Evolutionary conservation across 805 yeast species (phyloP).

Genomic region (Yarrowia sp.): DNA sequence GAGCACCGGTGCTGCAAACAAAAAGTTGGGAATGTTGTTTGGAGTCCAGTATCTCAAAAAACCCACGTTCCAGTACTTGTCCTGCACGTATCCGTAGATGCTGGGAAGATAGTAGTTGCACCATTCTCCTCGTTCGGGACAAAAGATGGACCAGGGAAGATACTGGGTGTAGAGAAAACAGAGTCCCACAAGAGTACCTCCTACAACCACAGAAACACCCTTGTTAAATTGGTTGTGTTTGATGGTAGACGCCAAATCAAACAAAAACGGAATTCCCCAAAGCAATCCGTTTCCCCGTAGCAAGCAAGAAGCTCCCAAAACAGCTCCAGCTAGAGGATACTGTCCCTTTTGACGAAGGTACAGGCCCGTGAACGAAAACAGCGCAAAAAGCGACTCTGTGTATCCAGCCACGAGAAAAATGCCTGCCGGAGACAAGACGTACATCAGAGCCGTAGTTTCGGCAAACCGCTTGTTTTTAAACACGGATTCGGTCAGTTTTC

Average conservation of each 20-base stretch:
- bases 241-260: slow-evolving; percentile 45
- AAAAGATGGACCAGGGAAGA: slow-evolving; percentile 55
- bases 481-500: slow-evolving; percentile 44
- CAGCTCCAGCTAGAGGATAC: slow-evolving; percentile 50
- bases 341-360: slow-evolving; percentile 45
- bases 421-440: slow-evolving; percentile 72
- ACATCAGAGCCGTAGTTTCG: slow-evolving; percentile 44
- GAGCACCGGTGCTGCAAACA: slow-evolving; percentile 63
- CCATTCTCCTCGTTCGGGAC: slow-evolving; percentile 78
- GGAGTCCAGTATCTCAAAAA: slow-evolving; percentile 77
- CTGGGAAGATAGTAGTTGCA: slow-evolving; percentile 57
- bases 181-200: slow-evolving; percentile 55
- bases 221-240: neutral
- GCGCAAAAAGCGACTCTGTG: slow-evolving; percentile 69
- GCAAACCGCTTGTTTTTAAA: slow-evolving; percentile 33
- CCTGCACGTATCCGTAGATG: slow-evolving; percentile 68
- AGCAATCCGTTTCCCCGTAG: slow-evolving; percentile 75
- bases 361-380: slow-evolving; percentile 56
- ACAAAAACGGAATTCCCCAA: slow-evolving; percentile 62
- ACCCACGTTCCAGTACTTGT: slow-evolving; percentile 81
- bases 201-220: slow-evolving; percentile 36
- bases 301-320: slow-evolving; percentile 55
- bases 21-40: slow-evolving; percentile 77
- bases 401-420: slow-evolving; percentile 71
- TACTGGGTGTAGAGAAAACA: slow-evolving; percentile 49